These are phyloP conservation scores for Abrus pulchellus DNA, from an alignment of 306 rosid species.

Conservation along the genomic window DNA sequence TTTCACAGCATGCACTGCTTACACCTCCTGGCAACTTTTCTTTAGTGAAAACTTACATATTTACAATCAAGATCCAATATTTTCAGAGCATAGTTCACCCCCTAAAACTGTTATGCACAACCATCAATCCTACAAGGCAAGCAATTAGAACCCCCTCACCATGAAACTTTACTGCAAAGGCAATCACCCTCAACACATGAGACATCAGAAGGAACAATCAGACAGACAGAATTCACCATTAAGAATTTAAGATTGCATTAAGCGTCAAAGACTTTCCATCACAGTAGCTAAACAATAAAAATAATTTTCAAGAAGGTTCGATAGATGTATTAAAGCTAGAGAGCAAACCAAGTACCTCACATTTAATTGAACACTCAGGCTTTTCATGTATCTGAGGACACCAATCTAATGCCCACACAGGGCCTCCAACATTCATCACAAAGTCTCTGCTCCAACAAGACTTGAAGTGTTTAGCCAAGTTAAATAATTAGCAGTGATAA, in stretches of 20 bases:
- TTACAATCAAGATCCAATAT: background rate
- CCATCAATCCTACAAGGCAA: background rate
- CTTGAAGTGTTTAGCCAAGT: constrained; percentile 43
- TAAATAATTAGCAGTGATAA: constrained; percentile 19
- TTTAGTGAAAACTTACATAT: no score
- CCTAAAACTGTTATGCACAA: background rate
- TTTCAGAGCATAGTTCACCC: background rate
- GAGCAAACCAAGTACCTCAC: constrained; percentile 72
- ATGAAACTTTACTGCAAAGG: constrained; percentile 18
- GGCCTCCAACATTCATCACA: constrained; percentile 89
- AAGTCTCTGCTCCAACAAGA: constrained; percentile 71
- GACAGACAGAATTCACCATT: constrained; percentile 30
- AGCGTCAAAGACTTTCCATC: constrained; percentile 6
- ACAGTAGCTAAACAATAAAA: constrained; percentile 11
- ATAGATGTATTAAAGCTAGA: constrained; percentile 35
- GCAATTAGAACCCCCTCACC: background rate
- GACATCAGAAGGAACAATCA: constrained; percentile 10
- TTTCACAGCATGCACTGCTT: no score
- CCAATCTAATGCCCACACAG: constrained; percentile 97
- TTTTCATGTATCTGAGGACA: constrained; percentile 75
- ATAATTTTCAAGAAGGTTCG: background rate
- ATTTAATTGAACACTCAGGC: constrained; percentile 60
- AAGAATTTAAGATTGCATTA: constrained; percentile 35
- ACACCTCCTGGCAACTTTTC: no score
- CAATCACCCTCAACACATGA: background rate